phyloP scores from a whole-genome alignment of 768 basidiomycete species.

The Mycena pura region DNA sequence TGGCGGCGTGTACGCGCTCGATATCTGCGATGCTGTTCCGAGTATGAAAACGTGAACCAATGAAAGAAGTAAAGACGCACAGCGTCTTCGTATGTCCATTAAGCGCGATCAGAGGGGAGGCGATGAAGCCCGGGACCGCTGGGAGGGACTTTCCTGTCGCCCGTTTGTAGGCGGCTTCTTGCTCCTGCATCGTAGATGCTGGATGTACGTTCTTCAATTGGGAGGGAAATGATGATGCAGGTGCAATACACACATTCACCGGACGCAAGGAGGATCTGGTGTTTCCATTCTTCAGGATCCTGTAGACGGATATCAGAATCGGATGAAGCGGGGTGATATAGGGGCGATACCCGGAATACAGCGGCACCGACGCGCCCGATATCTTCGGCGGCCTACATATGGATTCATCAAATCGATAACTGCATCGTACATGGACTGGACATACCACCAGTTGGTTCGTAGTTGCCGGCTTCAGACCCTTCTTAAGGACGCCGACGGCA shows the following conservation, averaged over 20 bases:
- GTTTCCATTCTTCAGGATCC: constrained; percentile 34
- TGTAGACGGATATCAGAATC: constrained; percentile 9
- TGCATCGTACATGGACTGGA: neutral
- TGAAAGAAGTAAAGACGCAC: constrained; percentile 28
- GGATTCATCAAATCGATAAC: neutral
- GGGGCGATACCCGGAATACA: constrained; percentile 36
- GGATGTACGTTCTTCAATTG: neutral
- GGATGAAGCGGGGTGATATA: too few species aligned
- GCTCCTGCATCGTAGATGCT: constrained; percentile 34
- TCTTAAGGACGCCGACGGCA: constrained; percentile 39
- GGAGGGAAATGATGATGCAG: too few species aligned
- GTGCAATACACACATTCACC: constrained; percentile 29
- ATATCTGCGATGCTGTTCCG: constrained; percentile 35
- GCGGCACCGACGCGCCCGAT: constrained; percentile 43
- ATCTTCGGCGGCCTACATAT: constrained; percentile 39
- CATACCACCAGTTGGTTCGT: constrained; percentile 28
- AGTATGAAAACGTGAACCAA: neutral
- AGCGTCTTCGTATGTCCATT: constrained; percentile 39
- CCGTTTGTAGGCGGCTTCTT: constrained; percentile 29
- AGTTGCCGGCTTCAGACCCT: constrained; percentile 41
- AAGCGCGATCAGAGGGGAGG: constrained; percentile 32
- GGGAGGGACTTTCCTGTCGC: constrained; percentile 35
- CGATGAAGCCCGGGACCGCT: constrained; percentile 36
- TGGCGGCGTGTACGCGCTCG: constrained; percentile 33
- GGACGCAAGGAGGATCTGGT: constrained; percentile 35